phyloP scores from a whole-genome alignment of 1,284 basidiomycete genomes.

The Cutaneotrichosporon mucoides region DNA sequence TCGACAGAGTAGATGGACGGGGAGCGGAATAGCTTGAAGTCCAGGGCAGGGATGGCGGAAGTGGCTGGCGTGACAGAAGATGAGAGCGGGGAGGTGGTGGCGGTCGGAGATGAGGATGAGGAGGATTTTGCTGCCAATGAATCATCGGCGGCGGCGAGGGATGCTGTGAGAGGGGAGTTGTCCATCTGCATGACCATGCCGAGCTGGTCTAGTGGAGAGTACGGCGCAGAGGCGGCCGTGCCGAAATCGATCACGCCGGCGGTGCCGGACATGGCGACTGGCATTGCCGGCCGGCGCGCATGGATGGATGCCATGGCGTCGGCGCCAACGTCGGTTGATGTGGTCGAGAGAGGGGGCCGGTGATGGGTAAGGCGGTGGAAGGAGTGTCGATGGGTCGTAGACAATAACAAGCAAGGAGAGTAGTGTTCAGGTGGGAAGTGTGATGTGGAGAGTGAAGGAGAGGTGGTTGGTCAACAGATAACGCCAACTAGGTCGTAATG shows the following conservation, averaged over 20 bases:
- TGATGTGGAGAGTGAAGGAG: too few relatives aligned
- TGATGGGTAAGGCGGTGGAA: too few relatives aligned
- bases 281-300: slow-evolving; percentile 1
- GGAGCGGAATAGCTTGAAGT: slow-evolving; percentile 42
- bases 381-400: too few relatives aligned
- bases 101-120: not conserved
- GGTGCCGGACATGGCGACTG: not conserved
- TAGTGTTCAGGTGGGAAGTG: too few relatives aligned
- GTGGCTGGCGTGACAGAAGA: too few relatives aligned
- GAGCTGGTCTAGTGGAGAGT: slow-evolving; percentile 22
- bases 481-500: too few relatives aligned
- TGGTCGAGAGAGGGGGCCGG: too few relatives aligned
- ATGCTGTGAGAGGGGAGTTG: not conserved
- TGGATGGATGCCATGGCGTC: slow-evolving; percentile 7
- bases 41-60: slow-evolving; percentile 29
- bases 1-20: slow-evolving; percentile 39
- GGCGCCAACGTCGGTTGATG: too few relatives aligned
- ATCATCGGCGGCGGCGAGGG: not conserved
- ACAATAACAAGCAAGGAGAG: too few relatives aligned
- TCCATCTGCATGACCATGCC: slow-evolving; percentile 5
- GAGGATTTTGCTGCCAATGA: not conserved
- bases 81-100: not conserved
- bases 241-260: slow-evolving; percentile 2
- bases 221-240: not conserved
- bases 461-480: too few relatives aligned